phyloP scores from a whole-genome alignment of 2,329 filamentous ascomycete species.

The Calonectria pteridis region DNA sequence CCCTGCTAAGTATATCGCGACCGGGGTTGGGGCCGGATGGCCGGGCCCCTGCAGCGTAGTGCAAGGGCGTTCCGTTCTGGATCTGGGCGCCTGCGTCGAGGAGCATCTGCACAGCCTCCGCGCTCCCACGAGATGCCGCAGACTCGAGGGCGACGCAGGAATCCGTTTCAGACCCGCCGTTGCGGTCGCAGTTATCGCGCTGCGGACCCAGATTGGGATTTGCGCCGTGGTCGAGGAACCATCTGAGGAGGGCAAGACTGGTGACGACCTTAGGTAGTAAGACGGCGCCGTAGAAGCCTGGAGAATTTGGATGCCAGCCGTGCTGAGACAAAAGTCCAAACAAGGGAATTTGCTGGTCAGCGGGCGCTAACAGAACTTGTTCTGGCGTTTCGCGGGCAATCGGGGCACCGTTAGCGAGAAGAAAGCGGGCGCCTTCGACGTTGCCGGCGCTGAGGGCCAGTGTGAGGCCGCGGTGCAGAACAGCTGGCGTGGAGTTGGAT shows the following conservation, averaged over 20 bases:
- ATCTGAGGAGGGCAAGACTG: constrained; percentile 25
- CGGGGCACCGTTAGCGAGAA: constrained; percentile 30
- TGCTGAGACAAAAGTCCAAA: constrained; percentile 28
- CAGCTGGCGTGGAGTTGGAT: constrained; percentile 17
- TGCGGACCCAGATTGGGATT: constrained; percentile 36
- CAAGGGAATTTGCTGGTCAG: constrained; percentile 2
- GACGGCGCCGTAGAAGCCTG: constrained; percentile 28
- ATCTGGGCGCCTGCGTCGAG: constrained; percentile 31
- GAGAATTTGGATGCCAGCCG: constrained; percentile 33
- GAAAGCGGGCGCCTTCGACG: constrained; percentile 11
- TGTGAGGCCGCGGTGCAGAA: constrained; percentile 28
- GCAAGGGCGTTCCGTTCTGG: constrained; percentile 31
- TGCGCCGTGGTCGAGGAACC: constrained; percentile 38
- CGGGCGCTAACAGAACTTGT: constrained; percentile 20
- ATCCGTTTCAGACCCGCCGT: constrained; percentile 24
- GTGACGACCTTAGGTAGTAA: constrained; percentile 27
- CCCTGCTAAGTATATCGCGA: not conserved
- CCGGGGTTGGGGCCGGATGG: constrained; percentile 10
- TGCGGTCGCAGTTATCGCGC: constrained; percentile 20
- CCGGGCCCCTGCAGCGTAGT: constrained; percentile 28
- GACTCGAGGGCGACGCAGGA: constrained; percentile 31
- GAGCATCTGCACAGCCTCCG: constrained; percentile 26
- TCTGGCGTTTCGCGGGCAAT: constrained; percentile 23
- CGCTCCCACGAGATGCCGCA: constrained; percentile 19
- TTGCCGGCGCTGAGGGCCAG: constrained; percentile 25